A percentile compares a stretch with the other conserved stretches of the same genome.
phyloP scores from a whole-genome alignment of 495 filamentous ascomycete species.

The Aspergillus incahuasiensis region DNA sequence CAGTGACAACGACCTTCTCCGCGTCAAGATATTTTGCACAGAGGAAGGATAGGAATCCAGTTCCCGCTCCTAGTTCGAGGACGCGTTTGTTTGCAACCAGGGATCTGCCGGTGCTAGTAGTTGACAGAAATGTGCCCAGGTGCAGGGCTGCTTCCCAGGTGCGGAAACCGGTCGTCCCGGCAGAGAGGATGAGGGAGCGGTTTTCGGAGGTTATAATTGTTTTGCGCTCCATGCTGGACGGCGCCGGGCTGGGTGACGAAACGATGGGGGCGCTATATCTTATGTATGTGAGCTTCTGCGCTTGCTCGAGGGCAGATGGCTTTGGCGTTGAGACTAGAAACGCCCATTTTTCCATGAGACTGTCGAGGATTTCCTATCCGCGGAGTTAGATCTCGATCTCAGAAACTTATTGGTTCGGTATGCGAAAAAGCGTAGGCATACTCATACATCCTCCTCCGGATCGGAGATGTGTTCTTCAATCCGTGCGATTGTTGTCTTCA shows the following conservation, averaged over 20 bases:
- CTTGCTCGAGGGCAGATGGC: slow-evolving; percentile 54
- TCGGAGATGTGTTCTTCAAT: slow-evolving; percentile 67
- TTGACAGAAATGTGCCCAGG: slow-evolving; percentile 67
- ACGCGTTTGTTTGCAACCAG: slow-evolving; percentile 55
- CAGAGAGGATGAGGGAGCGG: slow-evolving; percentile 63
- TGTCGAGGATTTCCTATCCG: slow-evolving; percentile 68
- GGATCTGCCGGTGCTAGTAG: slow-evolving; percentile 32
- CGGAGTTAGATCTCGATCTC: neutral
- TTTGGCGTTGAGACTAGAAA: slow-evolving; percentile 54
- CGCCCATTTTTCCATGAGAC: slow-evolving; percentile 60
- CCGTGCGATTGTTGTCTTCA: slow-evolving; percentile 62
- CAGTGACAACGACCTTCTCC: slow-evolving; percentile 63
- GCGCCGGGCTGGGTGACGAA: slow-evolving; percentile 30
- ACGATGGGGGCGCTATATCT: slow-evolving; percentile 57
- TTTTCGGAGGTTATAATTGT: slow-evolving; percentile 55
- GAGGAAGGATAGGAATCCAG: slow-evolving; percentile 77
- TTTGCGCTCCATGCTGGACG: neutral
- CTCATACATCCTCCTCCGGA: slow-evolving; percentile 79
- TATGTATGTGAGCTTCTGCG: slow-evolving; percentile 72
- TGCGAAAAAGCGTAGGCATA: neutral
- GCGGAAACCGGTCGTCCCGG: slow-evolving; percentile 77
- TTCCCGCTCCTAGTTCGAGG: slow-evolving; percentile 86
- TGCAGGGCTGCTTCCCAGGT: slow-evolving; percentile 96
- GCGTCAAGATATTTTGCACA: slow-evolving; percentile 71
- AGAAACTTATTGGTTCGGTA: neutral